Base-by-base conservation (phyloP, 2,329 filamentous ascomycete species). In the Fusarium sp. region DNA sequence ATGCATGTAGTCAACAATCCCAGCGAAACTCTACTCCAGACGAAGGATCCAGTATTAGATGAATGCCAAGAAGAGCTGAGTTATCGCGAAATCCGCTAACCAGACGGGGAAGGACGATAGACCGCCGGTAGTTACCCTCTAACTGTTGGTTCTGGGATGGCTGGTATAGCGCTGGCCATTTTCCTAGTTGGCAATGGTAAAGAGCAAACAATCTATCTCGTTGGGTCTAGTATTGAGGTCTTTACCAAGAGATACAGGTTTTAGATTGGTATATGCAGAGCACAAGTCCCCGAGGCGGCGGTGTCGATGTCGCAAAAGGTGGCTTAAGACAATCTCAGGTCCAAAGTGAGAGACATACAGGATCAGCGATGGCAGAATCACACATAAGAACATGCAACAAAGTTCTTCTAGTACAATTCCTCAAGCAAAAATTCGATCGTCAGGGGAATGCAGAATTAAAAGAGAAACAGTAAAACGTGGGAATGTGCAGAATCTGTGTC, bases 371-470 rank as follows among this genome's bases (percentile, higher is more conserved):
- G 10, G 28, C 15, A 26, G 14, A 17, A 3, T 31, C 43, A 19
- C 11, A 14, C 17, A 47, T 4, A n/a, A 3, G 3, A 36, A 36
- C 14, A 15, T 6, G 9, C 15, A n/a, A 19, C 7, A 36, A 17
- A 42, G n/a, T 57, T 24, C 9, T 60, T 60, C 51, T 11, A 46
- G 42, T 39, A 40, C 15, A 17, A 8, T 44, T n/a, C 14, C 17
- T n/a, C 3, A 3, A n/a, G 9, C 15, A 21, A 8, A 44, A 36
- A 14, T 33, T 10, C 31, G 34, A 42, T 57, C 51, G 36, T 17
- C 51, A 31, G 42, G 11, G 21, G 39, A 17, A 14, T 14, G 28
- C 8, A 43, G 21, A 24, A 15, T 36, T 26, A 33, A 42, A 46
- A 47, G 36, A 40, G n/a, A 19, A 56, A 14, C 19, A 7, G 6